Conservation (phyloP, 805 yeast genomes). For the Nakazawaea laoshanensis region DNA sequence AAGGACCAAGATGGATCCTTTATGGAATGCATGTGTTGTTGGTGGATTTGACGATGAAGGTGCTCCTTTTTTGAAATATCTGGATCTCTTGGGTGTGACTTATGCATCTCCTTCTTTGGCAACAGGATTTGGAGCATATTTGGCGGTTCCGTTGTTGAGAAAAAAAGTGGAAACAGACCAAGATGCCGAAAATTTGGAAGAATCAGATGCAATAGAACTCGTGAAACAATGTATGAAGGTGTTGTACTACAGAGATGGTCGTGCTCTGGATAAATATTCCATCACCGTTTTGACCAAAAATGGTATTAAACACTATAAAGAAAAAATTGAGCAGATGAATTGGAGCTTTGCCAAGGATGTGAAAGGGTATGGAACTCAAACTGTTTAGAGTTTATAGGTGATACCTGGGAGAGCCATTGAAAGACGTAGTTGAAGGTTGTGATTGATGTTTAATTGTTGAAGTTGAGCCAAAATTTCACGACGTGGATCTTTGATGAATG, state of each 20-base stretch:
- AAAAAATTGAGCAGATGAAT: constrained; percentile 63
- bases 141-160: constrained; percentile 89
- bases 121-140: constrained; percentile 93
- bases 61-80: constrained; percentile 73
- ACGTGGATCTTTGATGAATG: constrained; percentile 44
- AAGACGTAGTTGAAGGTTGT: constrained; percentile 34
- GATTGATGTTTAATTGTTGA: constrained; percentile 24
- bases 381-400: constrained; percentile 29
- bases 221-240: constrained; percentile 88
- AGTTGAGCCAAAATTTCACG: constrained; percentile 41
- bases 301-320: constrained; percentile 48
- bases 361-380: constrained; percentile 82
- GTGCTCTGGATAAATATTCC: constrained; percentile 81
- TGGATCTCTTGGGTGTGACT: constrained; percentile 86
- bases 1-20: constrained; percentile 89
- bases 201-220: constrained; percentile 70
- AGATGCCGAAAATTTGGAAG: constrained; percentile 60
- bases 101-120: constrained; percentile 85
- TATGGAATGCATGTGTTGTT: constrained; percentile 90
- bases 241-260: constrained; percentile 90
- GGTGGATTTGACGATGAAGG: constrained; percentile 74
- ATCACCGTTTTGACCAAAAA: constrained; percentile 67
- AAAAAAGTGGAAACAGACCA: constrained; percentile 71
- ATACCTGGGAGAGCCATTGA: constrained; percentile 51
- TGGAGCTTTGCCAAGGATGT: constrained; percentile 90